Conservation (phyloP, 1,284 basidiomycete genomes). For the Sanghuangporus sanghuang region DNA sequence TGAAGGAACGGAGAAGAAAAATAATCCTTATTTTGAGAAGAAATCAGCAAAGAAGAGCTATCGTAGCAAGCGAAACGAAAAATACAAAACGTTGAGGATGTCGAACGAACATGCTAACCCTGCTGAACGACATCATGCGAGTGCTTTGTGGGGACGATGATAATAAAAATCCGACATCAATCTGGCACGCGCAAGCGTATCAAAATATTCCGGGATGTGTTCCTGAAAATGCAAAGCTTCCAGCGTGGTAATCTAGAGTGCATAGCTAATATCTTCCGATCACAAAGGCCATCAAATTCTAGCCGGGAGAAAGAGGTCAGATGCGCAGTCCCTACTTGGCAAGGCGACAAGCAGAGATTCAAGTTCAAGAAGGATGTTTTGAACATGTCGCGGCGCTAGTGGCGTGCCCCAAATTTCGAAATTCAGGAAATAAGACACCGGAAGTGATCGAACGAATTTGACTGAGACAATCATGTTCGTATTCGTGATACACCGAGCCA, state of each 20-base stretch:
- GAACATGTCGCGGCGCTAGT: not conserved
- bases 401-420: not conserved
- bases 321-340: not conserved
- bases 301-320: not conserved
- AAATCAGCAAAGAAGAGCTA: not conserved
- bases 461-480: not conserved
- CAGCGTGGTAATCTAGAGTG: no score
- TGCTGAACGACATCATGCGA: not conserved
- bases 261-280: not conserved
- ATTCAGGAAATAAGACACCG: no score
- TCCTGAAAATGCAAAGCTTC: no score
- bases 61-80: not conserved
- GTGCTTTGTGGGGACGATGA: not conserved
- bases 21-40: not conserved
- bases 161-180: not conserved
- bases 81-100: not conserved
- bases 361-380: no score
- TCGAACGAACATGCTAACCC: not conserved
- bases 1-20: not conserved
- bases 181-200: not conserved
- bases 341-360: not conserved
- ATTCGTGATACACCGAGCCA: constrained; percentile 28
- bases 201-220: no score
- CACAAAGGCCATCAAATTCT: not conserved
- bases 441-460: not conserved